These are phyloP conservation scores for Saccharomyces cerevisiae DNA, from an alignment of 805 yeast genomes.

Conservation along the genomic window DNA sequence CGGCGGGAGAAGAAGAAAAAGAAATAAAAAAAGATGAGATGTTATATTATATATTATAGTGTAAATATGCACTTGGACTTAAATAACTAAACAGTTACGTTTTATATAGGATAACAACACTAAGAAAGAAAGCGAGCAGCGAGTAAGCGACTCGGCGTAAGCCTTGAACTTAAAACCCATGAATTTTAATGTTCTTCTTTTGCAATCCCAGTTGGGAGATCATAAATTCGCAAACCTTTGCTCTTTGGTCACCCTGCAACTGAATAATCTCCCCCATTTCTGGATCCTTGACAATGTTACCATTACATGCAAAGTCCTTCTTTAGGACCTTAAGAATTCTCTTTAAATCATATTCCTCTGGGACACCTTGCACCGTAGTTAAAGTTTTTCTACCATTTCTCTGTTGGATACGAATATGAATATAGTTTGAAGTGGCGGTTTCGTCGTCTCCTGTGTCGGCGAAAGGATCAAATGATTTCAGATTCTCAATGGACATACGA, in stretches of 20 bases:
- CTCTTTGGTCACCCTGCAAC: conserved; percentile 98
- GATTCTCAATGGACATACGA: conserved; percentile 72
- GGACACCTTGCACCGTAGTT: conserved; percentile 97
- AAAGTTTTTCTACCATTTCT: conserved; percentile 98
- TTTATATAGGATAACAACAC: background rate
- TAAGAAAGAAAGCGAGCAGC: background rate
- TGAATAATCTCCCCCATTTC: conserved; percentile 96
- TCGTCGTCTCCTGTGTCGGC: conserved; percentile 99
- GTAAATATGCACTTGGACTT: background rate
- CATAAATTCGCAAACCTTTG: conserved; percentile 88
- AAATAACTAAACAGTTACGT: background rate
- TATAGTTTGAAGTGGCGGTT: conserved; percentile 89
- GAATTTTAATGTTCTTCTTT: conserved; percentile 95
- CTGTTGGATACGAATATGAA: conserved; percentile 98
- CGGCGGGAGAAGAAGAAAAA: background rate
- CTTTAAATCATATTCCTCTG: conserved; percentile 89
- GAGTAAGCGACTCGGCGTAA: background rate
- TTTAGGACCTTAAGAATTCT: conserved; percentile 87
- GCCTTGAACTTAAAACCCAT: conserved; percentile 67
- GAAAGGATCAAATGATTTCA: conserved; percentile 89
- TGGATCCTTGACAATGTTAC: conserved; percentile 92
- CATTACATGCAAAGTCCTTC: conserved; percentile 98
- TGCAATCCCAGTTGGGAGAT: conserved; percentile 78
- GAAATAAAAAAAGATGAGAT: background rate
- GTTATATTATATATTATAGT: background rate